phyloP scores from a whole-genome alignment of 2,329 filamentous ascomycete species.

The Helotiales sp. region DNA sequence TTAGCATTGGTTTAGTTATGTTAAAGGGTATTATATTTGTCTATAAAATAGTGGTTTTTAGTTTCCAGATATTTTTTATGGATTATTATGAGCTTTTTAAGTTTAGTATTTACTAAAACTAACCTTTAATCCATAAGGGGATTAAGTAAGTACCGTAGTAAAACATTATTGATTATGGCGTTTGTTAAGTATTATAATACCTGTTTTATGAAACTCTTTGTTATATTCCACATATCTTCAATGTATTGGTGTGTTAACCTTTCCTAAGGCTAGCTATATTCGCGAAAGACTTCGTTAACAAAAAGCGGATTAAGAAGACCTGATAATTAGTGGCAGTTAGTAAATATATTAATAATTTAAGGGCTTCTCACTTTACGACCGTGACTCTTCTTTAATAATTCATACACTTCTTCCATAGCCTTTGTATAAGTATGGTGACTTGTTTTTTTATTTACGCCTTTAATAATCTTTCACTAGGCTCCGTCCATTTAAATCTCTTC shows the following conservation, averaged over 20 bases:
- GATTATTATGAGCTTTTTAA: slow-evolving; percentile 29
- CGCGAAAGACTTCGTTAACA: slow-evolving; percentile 30
- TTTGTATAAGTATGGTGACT: slow-evolving; percentile 20
- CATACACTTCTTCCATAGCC: slow-evolving; percentile 20
- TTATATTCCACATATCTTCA: slow-evolving; percentile 31
- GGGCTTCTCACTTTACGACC: slow-evolving; percentile 24
- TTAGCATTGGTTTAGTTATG: too few relatives aligned
- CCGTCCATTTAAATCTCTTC: slow-evolving; percentile 22
- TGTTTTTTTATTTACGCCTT: background rate
- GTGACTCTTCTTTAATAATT: slow-evolving; percentile 23
- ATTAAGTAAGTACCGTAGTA: slow-evolving; percentile 32
- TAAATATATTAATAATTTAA: background rate
- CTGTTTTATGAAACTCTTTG: slow-evolving; percentile 31
- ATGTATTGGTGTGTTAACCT: slow-evolving; percentile 21
- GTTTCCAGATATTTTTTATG: too few relatives aligned
- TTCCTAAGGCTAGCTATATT: slow-evolving; percentile 33
- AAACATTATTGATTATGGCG: slow-evolving; percentile 41
- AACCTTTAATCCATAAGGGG: slow-evolving; percentile 28
- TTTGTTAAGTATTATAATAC: slow-evolving; percentile 37
- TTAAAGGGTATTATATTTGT: too few relatives aligned
- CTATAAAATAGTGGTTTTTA: too few relatives aligned
- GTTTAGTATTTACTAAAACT: slow-evolving; percentile 22
- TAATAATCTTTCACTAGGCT: slow-evolving; percentile 20
- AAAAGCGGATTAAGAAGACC: slow-evolving; percentile 30
- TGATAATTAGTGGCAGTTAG: slow-evolving; percentile 15